Evolutionary conservation across 1,284 basidiomycete genomes (phyloP).

Genomic region (Trichosporon sp.): DNA sequence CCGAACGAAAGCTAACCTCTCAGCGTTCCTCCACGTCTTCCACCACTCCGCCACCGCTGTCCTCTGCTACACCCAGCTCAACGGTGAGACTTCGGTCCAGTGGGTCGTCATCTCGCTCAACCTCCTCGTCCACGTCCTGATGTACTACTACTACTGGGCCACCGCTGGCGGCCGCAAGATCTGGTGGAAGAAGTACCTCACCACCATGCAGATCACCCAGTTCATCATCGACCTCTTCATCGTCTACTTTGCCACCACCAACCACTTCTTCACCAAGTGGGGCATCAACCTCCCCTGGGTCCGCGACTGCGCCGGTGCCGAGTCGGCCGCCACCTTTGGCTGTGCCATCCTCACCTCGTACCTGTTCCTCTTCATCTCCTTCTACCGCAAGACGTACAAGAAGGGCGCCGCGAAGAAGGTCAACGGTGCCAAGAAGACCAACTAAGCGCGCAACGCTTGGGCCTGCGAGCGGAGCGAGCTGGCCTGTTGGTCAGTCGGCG

Average conservation of each 20-base stretch:
- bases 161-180: constrained; percentile 92
- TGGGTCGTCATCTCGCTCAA: constrained; percentile 96
- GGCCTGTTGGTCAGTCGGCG: too few species aligned
- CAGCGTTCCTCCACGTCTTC: constrained; percentile 96
- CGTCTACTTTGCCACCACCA: constrained; percentile 91
- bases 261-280: constrained; percentile 73
- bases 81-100: constrained; percentile 89
- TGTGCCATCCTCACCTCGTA: constrained; percentile 86
- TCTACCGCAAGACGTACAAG: constrained; percentile 58
- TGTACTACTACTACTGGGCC: constrained; percentile 99
- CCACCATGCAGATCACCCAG: constrained; percentile 92
- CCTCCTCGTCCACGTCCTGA: constrained; percentile 91
- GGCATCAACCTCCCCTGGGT: constrained; percentile 67
- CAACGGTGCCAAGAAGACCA: constrained; percentile 35
- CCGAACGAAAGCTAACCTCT: too few species aligned
- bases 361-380: constrained; percentile 79
- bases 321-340: constrained; percentile 84
- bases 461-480: too few species aligned
- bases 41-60: constrained; percentile 98
- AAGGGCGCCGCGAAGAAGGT: constrained; percentile 37
- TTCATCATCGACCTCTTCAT: constrained; percentile 86
- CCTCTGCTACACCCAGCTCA: constrained; percentile 90
- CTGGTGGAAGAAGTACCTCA: constrained; percentile 99
- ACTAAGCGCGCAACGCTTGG: constrained; percentile 22
- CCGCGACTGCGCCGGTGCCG: constrained; percentile 84